Base-by-base conservation (phyloP, 805 yeast species). In the Alloascoidea hylecoeti region DNA sequence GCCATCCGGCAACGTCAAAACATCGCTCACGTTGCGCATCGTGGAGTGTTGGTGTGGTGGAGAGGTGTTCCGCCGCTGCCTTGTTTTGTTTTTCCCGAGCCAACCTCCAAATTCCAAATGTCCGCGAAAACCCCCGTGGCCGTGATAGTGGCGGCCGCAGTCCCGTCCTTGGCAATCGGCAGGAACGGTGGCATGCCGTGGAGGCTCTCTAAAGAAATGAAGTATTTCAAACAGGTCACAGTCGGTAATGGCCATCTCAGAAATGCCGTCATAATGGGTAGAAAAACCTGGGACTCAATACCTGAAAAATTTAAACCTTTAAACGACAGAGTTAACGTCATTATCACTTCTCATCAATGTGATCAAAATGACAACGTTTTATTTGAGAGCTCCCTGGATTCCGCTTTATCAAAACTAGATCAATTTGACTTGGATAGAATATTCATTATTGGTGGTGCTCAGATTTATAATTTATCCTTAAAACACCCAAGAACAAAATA, bases 251-350 rank as follows among this genome's bases (percentile, higher is more conserved):
- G 44, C 2, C 53, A 52, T 3, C 56, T 60, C 16, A 35, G 35
- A 42, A 84, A 85, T 52, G 94, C 83, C 0, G 97, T 92, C 12
- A 67, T 92, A 3, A 92, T 92, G 98, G 98, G 98, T 12, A 68
- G 96, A 42, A 81, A 77, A 51, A 89, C 97, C 2, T 92, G 96
- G 95, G 92, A 86, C 19, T 82, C 95, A 4, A 88, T 92, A 19
- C 97, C 98, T 0, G 43, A 57, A 1, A 76, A 69, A 52, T 92
- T 85, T 58, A 64, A 95, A 44, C 98, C 98, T 0, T 64, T 92
- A 35, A 77, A 78, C 2, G 72, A 65, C 36, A 67, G 98, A 41
- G 40, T 74, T 17, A 92, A 92, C 54, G 73, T 86, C 12, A 74
- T 92, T 0, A 58, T 92, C 6, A 79, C 94, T 17, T 58, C 86